Percentiles rank a stretch among this genome's conserved stretches.
phyloP scores from a whole-genome alignment of 1,284 basidiomycete species.

The Cutaneotrichosporon sp. region DNA sequence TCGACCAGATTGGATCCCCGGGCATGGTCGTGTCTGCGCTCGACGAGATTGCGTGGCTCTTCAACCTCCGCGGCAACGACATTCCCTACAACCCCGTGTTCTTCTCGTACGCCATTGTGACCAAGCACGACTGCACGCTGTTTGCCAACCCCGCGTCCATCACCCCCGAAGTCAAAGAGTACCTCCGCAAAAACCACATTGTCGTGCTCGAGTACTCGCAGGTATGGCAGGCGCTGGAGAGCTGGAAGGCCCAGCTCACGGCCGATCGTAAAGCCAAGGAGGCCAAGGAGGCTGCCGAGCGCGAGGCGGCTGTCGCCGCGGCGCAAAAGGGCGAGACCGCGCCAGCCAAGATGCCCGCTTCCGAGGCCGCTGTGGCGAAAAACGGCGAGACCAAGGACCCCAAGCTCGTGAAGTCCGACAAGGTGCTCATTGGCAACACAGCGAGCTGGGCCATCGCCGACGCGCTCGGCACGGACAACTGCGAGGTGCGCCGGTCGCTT shows the following conservation, averaged over 20 bases:
- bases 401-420: constrained; percentile 38
- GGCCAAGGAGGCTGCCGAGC: constrained; percentile 6
- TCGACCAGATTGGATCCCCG: constrained; percentile 60
- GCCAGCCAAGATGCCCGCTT: constrained; percentile 4
- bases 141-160: constrained; percentile 70
- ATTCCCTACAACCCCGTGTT: constrained; percentile 96
- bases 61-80: constrained; percentile 88
- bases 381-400: not conserved
- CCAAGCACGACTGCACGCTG: constrained; percentile 60
- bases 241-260: constrained; percentile 21
- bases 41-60: constrained; percentile 88
- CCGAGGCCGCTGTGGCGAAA: not conserved
- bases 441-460: constrained; percentile 72
- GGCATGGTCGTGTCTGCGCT: constrained; percentile 73
- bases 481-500: constrained; percentile 63
- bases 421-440: constrained; percentile 59
- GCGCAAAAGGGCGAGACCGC: constrained; percentile 2
- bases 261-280: constrained; percentile 10
- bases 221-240: constrained; percentile 53
- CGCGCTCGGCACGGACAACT: constrained; percentile 63
- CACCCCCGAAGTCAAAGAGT: constrained; percentile 55
- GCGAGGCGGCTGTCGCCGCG: not conserved
- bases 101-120: constrained; percentile 84
- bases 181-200: constrained; percentile 59
- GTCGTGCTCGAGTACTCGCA: constrained; percentile 65